Base-by-base conservation (phyloP, 352 stramenopile genomes). In the Pythium plurisporium region DNA sequence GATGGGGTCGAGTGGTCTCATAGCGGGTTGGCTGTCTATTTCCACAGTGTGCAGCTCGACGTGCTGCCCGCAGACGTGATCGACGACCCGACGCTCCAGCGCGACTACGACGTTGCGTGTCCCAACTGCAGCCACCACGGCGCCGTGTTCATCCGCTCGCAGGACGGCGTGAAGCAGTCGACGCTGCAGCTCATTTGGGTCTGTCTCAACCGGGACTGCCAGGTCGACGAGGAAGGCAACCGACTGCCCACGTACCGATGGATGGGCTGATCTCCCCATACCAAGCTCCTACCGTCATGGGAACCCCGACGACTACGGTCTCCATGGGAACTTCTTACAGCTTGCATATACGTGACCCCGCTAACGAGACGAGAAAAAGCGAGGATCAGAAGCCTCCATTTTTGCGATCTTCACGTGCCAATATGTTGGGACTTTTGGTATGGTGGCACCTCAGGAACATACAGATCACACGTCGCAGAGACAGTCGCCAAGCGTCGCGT, bases 131-230 rank as follows among this genome's bases (percentile, higher is more conserved):
- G 52, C 46, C 67, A 86, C 72, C 82, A 93, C 46, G 85, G 85
- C 44, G 85, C 85, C 12, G 85, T 91, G 47, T 94, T 94, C 61
- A 93, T 94, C 61, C 85, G 85, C 22, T 94, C 85, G 41, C 85
- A 94, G 58, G 85, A 94, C 61, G 85, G 85, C 40, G 85, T 94
- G 15, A 94, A 94, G 72, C 82, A 94, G 58, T 82, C 85, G 31
- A 94, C 85, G 38, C 71, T 94, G 52, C 76, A 80, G 17, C 79
- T 94, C 63, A 94, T 94, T 56, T 94, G 85, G 85, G 81, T 94
- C 45, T 94, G 85, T 68, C 70, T 94, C 42, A 94, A 94, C 57
- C 76, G 81, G n/a, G 84, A 94, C 59, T 94, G 84, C 54, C 84
- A 92, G 37, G 66, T 90, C 12, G 84, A 94, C 56, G 84, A 94